Evolutionary conservation across 371 early-diverging fungal genomes (phyloP), one percentile per base, ranked within the genome.

Genomic region (Choanephora cucurbitarum): DNA sequence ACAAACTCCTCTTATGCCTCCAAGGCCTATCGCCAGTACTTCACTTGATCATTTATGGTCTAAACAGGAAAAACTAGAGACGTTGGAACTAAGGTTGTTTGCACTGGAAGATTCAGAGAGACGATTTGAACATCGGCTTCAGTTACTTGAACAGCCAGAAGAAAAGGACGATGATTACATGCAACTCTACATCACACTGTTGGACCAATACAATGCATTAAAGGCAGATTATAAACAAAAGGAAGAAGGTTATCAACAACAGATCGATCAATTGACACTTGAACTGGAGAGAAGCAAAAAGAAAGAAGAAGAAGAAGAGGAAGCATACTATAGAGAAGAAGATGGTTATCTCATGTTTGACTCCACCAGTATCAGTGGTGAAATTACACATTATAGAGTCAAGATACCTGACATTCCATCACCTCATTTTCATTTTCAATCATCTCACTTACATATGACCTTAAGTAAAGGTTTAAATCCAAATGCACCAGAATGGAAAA

Each of bases 401-500:
- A 72, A 69, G 53, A 69, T 72, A 44, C 72, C 72, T n/a, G n/a
- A n/a, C n/a, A n/a, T n/a, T n/a, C n/a, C n/a, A n/a, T n/a, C 66
- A 33, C 70, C 66, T 50, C 55, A 58, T 10, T 54, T 63, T 11
- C 43, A 54, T 46, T 43, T 51, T 15, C 44, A 55, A n/a, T 62
- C 67, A 44, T 58, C 66, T 49, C 58, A 53, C 44, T 47, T 46
- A 23, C 55, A 49, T 39, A 23, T 19, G 44, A 55, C 44, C 34
- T 34, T 43, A 34, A 71, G 61, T 34, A 71, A 64, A 47, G 72
- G 69, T 37, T 60, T 72, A 45, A 72, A 72, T 54, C 69, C 69
- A 50, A 59, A 72, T 55, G 72, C 72, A 23, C 69, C 72, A 53
- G 72, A 67, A 54, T 71, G 72, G 72, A 58, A 44, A 28, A 24